Conservation (phyloP, 1,139 yeast species). For the Sugiyamaella castrensis region DNA sequence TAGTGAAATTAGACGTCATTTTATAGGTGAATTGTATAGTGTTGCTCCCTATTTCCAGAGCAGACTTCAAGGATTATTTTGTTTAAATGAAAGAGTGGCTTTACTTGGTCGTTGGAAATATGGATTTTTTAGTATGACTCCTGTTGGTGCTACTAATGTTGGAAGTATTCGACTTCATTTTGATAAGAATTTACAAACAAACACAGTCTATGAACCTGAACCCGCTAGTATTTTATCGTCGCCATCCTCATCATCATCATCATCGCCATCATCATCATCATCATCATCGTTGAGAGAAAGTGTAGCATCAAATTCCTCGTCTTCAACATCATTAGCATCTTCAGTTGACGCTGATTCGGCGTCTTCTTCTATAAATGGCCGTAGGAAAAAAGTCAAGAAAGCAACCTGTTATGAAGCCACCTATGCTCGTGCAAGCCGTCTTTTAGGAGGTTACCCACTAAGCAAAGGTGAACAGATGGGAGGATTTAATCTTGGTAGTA, state of each 20-base stretch:
- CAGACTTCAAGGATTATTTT: conserved; percentile 81
- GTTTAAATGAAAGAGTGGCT: conserved; percentile 93
- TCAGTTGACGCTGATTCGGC: conserved; percentile 1
- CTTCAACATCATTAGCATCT: conserved; percentile 10
- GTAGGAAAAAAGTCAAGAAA: conserved; percentile 46
- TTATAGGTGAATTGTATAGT: conserved; percentile 91
- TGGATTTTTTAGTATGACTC: conserved; percentile 98
- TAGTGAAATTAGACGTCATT: conserved; percentile 86
- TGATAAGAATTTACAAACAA: conserved; percentile 86
- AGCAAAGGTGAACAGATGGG: conserved; percentile 95
- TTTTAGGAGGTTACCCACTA: conserved; percentile 87
- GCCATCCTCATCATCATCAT: conserved; percentile 11
- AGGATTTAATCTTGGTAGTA: conserved; percentile 92
- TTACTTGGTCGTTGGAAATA: conserved; percentile 93
- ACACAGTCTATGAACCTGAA: conserved; percentile 61
- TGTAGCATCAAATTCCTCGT: conserved; percentile 1
- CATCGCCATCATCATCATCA: conserved; percentile 1
- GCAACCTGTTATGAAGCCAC: conserved; percentile 94
- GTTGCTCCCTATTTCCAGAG: conserved; percentile 96
- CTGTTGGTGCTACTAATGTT: conserved; percentile 98
- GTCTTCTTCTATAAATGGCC: conserved; percentile 7
- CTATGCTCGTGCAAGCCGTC: conserved; percentile 71
- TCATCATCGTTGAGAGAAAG: conserved; percentile 4
- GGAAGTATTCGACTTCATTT: conserved; percentile 92
- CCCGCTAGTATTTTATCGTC: conserved; percentile 5